phyloP scores from a whole-genome alignment of 106 monocot species.

The Acorus gramineus region DNA sequence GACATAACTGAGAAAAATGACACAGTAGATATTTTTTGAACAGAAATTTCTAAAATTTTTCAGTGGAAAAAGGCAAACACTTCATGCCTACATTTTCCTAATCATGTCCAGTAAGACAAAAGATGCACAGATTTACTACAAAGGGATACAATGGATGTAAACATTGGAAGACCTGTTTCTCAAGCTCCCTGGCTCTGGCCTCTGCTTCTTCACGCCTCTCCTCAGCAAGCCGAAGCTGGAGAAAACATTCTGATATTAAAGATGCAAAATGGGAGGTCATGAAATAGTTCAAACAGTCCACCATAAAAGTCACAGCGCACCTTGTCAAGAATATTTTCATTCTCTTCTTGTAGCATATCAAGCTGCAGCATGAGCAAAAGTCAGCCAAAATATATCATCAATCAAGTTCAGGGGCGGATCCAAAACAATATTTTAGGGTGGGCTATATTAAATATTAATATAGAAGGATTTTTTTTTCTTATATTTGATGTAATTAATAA shows the following conservation, averaged over 20 bases:
- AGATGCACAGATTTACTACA: too few relatives aligned
- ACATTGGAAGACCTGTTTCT: constrained; percentile 54
- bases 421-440: neutral
- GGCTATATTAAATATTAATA: too few relatives aligned
- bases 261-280: neutral
- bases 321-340: constrained; percentile 77
- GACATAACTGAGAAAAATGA: neutral
- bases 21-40: neutral
- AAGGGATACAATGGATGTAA: too few relatives aligned
- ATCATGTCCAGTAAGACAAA: too few relatives aligned
- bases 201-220: constrained; percentile 65
- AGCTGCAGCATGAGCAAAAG: constrained; percentile 38
- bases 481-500: too few relatives aligned
- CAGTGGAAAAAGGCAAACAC: neutral
- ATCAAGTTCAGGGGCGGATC: neutral
- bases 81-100: too few relatives aligned
- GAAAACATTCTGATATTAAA: constrained; percentile 1
- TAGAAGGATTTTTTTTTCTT: too few relatives aligned
- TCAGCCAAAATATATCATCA: neutral
- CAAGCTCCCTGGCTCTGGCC: constrained; percentile 75
- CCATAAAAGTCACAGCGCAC: constrained; percentile 15
- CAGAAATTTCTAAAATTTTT: neutral
- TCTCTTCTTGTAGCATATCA: constrained; percentile 97
- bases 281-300: neutral
- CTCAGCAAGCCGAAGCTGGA: constrained; percentile 62